phyloP scores from a whole-genome alignment of 441 rosid genomes.

The Aleurites moluccanus region DNA sequence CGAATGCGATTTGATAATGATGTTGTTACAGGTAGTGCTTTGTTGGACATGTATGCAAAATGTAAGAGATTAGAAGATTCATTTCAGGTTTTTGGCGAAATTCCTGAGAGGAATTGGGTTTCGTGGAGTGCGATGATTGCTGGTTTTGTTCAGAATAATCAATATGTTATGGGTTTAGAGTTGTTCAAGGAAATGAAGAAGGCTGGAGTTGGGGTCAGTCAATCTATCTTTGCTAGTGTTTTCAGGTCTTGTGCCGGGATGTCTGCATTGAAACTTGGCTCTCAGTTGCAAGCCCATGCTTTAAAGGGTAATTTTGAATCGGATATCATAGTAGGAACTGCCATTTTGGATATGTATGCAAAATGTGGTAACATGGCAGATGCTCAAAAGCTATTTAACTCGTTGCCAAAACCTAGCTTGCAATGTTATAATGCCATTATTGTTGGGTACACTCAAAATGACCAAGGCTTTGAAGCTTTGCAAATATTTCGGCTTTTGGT shows the following conservation, averaged over 20 bases:
- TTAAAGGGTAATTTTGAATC: conserved; percentile 57
- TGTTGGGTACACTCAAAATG: conserved; percentile 61
- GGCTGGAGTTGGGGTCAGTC: conserved; percentile 54
- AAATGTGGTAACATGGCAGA: conserved; percentile 63
- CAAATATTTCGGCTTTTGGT: conserved; percentile 49
- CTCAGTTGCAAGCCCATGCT: conserved; percentile 82
- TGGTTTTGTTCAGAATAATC: conserved; percentile 68
- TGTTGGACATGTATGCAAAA: conserved; percentile 88
- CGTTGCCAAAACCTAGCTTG: conserved; percentile 52
- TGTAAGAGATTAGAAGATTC: conserved; percentile 61
- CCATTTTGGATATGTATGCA: conserved; percentile 89
- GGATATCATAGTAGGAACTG: conserved; percentile 80
- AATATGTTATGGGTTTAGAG: conserved; percentile 45
- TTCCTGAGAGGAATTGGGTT: conserved; percentile 68
- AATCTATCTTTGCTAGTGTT: conserved; percentile 79
- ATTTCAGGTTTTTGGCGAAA: conserved; percentile 48
- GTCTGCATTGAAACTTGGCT: conserved; percentile 51
- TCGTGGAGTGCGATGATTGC: conserved; percentile 91
- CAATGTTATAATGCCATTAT: conserved; percentile 87
- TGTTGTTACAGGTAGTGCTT: conserved; percentile 75
- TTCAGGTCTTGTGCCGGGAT: conserved; percentile 75
- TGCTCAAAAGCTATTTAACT: conserved; percentile 66
- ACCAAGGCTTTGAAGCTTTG: conserved; percentile 63
- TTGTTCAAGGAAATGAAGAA: conserved; percentile 71
- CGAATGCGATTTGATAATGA: conserved; percentile 56